Evolutionary conservation across 1,284 basidiomycete genomes (phyloP), one percentile per base, ranked within the genome.

Genomic region (Caloboletus firmus): DNA sequence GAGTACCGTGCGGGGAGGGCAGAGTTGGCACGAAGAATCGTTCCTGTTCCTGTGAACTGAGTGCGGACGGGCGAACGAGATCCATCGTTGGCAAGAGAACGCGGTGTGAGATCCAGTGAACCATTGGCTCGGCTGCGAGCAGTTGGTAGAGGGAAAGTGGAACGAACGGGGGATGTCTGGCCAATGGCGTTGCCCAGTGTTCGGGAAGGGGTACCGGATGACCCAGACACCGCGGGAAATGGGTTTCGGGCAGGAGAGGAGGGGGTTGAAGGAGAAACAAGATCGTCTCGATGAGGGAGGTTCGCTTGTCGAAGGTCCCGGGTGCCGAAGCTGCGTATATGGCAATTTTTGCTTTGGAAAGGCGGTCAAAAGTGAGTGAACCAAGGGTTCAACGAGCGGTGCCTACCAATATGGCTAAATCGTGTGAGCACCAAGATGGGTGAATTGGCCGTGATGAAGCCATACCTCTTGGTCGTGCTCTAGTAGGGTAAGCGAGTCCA

Each of bases 401-500:
- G n/a, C 65, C 40, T 57, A 72, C 67, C 67, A 69, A 56, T 72
- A 69, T 6, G 67, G 67, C 67, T 69, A 17, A 49, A 49, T 17
- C 17, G 46, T 34, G 51, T 37, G 30, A 57, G 30, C 11, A 47
- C 55, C 56, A 41, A 39, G 60, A 52, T 54, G 50, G 43, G 39
- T 37, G 13, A 37, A 51, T 45, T 37, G 39, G 35, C 37, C 20
- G 42, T 31, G 24, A 53, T 37, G 44, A 53, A 39, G n/a, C 63
- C 83, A 59, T 59, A 86, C 87, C 77, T 87, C 74, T 67, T 86
- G 77, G 62, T 91, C 81, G 65, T 92, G 89, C 65, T 92, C 89
- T 10, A 90, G 73, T 18, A 92, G 75, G 22, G 78, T 83, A 52
- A 80, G 75, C 0, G 89, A 90, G 65, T 91, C 89, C 10, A 91